Evolutionary conservation across 768 basidiomycete genomes (phyloP), one percentile per base, ranked within the genome.

Genomic region (Hemileccinum rubropunctum): DNA sequence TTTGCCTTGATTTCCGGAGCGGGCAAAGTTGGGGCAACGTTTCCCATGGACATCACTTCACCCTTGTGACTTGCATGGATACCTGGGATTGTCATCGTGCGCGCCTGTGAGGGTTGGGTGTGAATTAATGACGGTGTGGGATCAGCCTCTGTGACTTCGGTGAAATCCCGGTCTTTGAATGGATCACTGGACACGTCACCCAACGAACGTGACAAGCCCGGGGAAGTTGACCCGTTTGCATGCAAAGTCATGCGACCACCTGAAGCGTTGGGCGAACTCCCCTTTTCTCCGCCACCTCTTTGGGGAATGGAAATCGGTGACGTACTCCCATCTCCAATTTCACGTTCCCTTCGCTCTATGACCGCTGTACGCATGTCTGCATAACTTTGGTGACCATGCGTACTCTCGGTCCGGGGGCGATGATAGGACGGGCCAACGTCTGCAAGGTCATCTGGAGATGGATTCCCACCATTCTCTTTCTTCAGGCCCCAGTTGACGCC

Each of bases 31-130:
- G 76, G 73, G 11, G 86, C 81, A 48, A 81, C 79, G 58, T 88
- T 84, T 11, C 91, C 91, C 76, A 93, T 77, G 4, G 89, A 86
- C 83, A 89, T 88, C 37, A 91, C 80, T 53, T 92, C 88, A 9
- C 86, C 87, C n/a, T 81, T 81, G 60, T 91, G 85, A 58, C 83
- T 88, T 3, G 82, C 88, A 59, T 91, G 90, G 52, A 93, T 93
- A 2, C 88, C 88, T 9, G 91, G 91, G 54, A 93, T 92, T 13
- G 81, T 83, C 91, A 93, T 93, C 36, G 78, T 85, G 58, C 82
- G 86, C 27, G 81, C 85, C 62, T 83, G 81, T 8, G 73, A 65
- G 3, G 90, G 90, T 60, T 91, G 91, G 15, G 82, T 82, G 56
- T 84, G 81, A 56, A 88, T 88, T 8, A 84, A 80, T 15, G 74